phyloP scores from a whole-genome alignment of 2,329 filamentous ascomycete genomes.

The Teratosphaeria zuluensis region DNA sequence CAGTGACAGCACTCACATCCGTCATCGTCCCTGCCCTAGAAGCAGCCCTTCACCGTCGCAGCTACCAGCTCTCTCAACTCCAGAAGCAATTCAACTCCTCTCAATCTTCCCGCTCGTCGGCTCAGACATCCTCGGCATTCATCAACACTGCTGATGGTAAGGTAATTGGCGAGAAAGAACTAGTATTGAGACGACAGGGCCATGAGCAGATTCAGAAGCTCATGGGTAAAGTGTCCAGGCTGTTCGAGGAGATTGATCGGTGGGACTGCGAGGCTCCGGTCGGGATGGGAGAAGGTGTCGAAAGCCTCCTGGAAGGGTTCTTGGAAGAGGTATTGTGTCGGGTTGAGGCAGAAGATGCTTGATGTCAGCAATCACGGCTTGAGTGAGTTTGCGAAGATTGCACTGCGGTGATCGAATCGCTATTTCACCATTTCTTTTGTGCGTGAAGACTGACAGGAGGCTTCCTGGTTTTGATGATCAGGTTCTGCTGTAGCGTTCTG shows the following conservation, averaged over 20 bases:
- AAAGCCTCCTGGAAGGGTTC: slow-evolving; percentile 80
- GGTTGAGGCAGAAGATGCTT: slow-evolving; percentile 76
- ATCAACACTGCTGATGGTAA: background rate
- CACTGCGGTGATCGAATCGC: background rate
- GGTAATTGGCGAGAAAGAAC: slow-evolving; percentile 9
- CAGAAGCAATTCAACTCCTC: slow-evolving; percentile 29
- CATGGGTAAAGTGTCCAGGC: slow-evolving; percentile 69
- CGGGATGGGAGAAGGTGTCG: slow-evolving; percentile 85
- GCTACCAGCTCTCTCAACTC: slow-evolving; percentile 48
- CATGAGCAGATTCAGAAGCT: slow-evolving; percentile 76
- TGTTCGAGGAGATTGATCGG: slow-evolving; percentile 84
- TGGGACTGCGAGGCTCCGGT: slow-evolving; percentile 80
- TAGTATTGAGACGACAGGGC: slow-evolving; percentile 45
- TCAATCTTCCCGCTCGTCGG: slow-evolving; percentile 26
- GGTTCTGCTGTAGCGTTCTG: background rate
- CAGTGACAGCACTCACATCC: slow-evolving; percentile 74
- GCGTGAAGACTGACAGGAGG: background rate
- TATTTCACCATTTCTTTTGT: background rate
- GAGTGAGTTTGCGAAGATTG: background rate
- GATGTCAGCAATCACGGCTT: background rate
- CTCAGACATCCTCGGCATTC: slow-evolving; percentile 8
- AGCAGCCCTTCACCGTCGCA: slow-evolving; percentile 74
- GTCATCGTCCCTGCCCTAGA: slow-evolving; percentile 91
- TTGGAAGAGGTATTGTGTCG: slow-evolving; percentile 88
- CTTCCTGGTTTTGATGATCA: background rate